Evolutionary conservation across 257 asterid genomes (phyloP).

Genomic region (Scutellaria galericulata): DNA sequence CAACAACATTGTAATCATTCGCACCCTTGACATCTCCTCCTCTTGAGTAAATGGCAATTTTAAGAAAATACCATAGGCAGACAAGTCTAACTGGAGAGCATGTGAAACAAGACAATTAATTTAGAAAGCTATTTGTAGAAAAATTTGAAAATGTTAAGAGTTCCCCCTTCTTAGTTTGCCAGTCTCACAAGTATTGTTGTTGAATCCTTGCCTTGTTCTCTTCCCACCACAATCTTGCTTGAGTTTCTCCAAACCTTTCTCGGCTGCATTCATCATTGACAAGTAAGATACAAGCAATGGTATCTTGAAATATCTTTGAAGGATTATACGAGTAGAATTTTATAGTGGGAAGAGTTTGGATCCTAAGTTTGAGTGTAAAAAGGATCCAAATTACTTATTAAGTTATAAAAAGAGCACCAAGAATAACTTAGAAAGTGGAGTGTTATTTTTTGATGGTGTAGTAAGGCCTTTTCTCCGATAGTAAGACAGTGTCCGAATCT

Average conservation of each 20-base stretch:
- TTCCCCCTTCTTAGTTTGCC: constrained; percentile 20
- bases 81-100: constrained; percentile 14
- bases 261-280: constrained; percentile 65
- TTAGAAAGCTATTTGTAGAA: constrained; percentile 20
- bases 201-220: constrained; percentile 84
- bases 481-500: background rate
- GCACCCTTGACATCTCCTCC: background rate
- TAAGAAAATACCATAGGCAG: constrained; percentile 6
- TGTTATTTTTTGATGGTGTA: background rate
- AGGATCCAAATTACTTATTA: constrained; percentile 19
- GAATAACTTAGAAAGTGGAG: constrained; percentile 3
- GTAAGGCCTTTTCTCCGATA: background rate
- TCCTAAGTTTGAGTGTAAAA: background rate
- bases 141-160: constrained; percentile 22
- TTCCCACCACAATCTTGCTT: constrained; percentile 98
- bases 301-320: background rate
- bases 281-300: constrained; percentile 33
- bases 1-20: background rate
- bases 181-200: constrained; percentile 73
- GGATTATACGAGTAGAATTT: background rate
- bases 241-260: constrained; percentile 87
- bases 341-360: background rate
- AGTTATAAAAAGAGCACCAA: background rate
- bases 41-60: background rate
- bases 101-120: constrained; percentile 1